Conservation (phyloP, 768 basidiomycete species). For the Punctularia strigosozonata region DNA sequence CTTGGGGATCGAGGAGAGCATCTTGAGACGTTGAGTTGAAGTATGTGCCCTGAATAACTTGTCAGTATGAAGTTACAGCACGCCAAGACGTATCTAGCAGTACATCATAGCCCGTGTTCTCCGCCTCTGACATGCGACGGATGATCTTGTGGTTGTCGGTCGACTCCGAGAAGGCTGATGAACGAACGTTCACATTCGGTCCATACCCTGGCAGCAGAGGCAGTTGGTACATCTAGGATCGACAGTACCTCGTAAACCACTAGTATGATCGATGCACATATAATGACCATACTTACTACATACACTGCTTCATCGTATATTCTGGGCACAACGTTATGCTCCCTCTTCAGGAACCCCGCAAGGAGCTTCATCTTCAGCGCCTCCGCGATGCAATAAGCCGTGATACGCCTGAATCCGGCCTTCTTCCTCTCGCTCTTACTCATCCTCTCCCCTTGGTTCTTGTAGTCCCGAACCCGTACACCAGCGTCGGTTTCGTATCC, state of each 20-base stretch:
- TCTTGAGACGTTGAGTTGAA: conserved; percentile 40
- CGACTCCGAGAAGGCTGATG: conserved; percentile 50
- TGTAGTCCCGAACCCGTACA: conserved; percentile 48
- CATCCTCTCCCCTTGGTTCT: conserved; percentile 85
- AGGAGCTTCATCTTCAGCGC: conserved; percentile 76
- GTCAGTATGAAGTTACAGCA: too few species aligned
- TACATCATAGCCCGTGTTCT: conserved; percentile 86
- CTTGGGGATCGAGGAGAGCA: too few species aligned
- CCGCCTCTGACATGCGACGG: conserved; percentile 69
- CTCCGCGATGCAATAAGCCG: conserved; percentile 85
- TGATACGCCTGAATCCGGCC: conserved; percentile 71
- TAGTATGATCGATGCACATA: background rate
- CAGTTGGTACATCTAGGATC: conserved; percentile 75
- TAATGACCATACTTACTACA: conserved; percentile 44
- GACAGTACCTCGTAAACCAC: background rate
- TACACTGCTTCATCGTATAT: conserved; percentile 92
- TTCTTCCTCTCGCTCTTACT: conserved; percentile 72
- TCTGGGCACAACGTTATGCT: conserved; percentile 81
- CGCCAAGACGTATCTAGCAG: too few species aligned
- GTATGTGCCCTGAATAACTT: conserved; percentile 79
- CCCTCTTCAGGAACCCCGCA: conserved; percentile 78
- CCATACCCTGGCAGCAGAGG: conserved; percentile 89
- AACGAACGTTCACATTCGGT: conserved; percentile 75
- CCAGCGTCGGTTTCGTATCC: conserved; percentile 60
- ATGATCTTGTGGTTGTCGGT: conserved; percentile 47